Base-by-base conservation (phyloP, 1,139 yeast genomes). In the Diutina pseudorugosa region DNA sequence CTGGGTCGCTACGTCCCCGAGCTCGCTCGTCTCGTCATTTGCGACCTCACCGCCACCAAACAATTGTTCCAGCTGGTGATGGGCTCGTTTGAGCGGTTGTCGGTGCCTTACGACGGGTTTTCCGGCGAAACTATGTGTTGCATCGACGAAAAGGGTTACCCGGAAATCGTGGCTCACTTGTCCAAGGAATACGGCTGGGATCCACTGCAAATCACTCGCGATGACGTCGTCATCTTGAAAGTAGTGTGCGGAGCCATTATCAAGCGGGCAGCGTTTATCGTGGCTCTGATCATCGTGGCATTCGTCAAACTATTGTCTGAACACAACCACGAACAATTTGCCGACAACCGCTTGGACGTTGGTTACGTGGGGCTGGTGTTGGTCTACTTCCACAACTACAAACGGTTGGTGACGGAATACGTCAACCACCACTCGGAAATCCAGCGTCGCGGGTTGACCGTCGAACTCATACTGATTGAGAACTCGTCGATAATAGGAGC, bases 1-100 rank as follows among this genome's bases (percentile, higher is more conserved):
- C 69, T 80, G 51, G 85, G 84, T 1, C 66, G 84, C 57, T 80
- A 80, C 61, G 66, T 80, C 52, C 79, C 81, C 11, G 85, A 80
- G 59, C 62, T 79, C 54, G 64, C 75, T 5, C 65, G 84, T 51
- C 63, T 75, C 53, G 70, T 70, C 2, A 53, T 77, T 45, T 59
- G 67, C 33, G 75, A 71, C 50, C 59, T 73, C 57, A 60, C 69
- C 41, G 62, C 63, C 9, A 5, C 11, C 14, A n/a, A 27, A 7
- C 49, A 27, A 4, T 45, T 45, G 40, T 45, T 45, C 49, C 11
- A n/a, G 8, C 20, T 27, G 14, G 49, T 45, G 6, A 25, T 33
- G 20, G 36, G 40, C n/a, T 4, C 43, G 11, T n/a, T 49, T 44
- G 45, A 21, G 23, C 11, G 12, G 44, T 25, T 50, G n/a, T 20